Base-by-base conservation (phyloP, 768 basidiomycete species). In the Tylopilus plumbeoviolaceoides region DNA sequence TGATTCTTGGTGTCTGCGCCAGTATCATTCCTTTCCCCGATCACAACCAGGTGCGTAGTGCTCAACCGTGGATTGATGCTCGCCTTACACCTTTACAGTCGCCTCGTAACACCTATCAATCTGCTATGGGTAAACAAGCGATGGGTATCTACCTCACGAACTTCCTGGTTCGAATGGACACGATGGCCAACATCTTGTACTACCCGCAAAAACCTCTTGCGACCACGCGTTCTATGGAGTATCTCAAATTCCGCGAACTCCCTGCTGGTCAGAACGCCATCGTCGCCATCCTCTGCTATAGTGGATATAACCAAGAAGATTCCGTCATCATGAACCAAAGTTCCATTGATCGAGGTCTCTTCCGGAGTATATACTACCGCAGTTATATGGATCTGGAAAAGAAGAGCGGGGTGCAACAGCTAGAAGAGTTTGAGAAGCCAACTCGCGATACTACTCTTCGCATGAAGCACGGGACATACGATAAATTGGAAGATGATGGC, bases 261-360 rank as follows among this genome's bases (percentile, higher is more conserved):
- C 95, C 95, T 48, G 95, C 95, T 17, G 95, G 94, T n/a, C 95
- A 98, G 73, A 99, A 99, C 65, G 95, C 95, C 44, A 91, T 98
- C 57, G 95, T 99, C 53, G 95, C 95, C 12, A 98, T 99, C 64
- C 76, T 98, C 50, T 98, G 95, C 66, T 99, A 99, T 73, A 98
- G 94, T 62, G 95, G 95, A 44, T 99, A 99, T 74, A 99, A 99
- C 70, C 97, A 99, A 73, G 97, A 98, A 82, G 97, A 99, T 80
- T 99, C 97, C 57, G 97, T 99, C 73, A 98, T 99, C 74, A 98
- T 99, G 95, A 98, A 98, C 69, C 97, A 99, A 73, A 93, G 90
- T 61, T 95, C 97, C 25, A 90, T 99, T 60, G 95, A 99, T 66
- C 90, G 97, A 53, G 95, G 97, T 54, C 79, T 99, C 28, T 99